These are phyloP conservation scores for Sarocladiaceae sp. DNA, from an alignment of 2,329 filamentous ascomycete species.

Conservation along the genomic window DNA sequence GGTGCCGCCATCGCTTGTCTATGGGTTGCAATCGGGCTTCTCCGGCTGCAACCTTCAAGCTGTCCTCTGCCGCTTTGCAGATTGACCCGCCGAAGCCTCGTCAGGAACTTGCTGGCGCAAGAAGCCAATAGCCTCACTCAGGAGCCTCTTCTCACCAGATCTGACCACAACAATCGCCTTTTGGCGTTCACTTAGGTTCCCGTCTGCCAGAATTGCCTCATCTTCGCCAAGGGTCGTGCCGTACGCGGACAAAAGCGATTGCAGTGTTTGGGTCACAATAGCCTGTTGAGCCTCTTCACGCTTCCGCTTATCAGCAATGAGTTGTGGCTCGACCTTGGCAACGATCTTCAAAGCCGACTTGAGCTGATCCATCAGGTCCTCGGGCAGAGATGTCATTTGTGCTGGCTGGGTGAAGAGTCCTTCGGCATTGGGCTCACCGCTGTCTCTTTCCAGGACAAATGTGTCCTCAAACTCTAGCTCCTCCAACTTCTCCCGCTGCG, in stretches of 20 bases:
- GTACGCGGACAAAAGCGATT: conserved; percentile 36
- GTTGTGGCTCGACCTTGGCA: conserved; percentile 37
- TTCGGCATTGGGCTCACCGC: conserved; percentile 45
- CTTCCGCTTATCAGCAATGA: conserved; percentile 44
- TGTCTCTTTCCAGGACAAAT: conserved; percentile 62
- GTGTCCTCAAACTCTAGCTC: conserved; percentile 65
- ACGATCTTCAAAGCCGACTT: conserved; percentile 45
- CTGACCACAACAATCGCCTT: conserved; percentile 65
- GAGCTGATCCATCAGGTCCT: conserved; percentile 49
- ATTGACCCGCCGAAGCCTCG: neutral
- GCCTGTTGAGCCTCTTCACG: conserved; percentile 41
- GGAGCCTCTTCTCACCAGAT: conserved; percentile 66
- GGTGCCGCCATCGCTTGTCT: too few species aligned
- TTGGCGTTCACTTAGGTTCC: conserved; percentile 28
- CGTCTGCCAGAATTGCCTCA: conserved; percentile 27
- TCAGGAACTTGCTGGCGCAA: conserved; percentile 18
- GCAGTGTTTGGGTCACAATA: conserved; percentile 34
- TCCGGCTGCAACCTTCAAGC: neutral
- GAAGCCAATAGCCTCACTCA: conserved; percentile 47
- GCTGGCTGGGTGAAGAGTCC: conserved; percentile 38
- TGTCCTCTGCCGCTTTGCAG: conserved; percentile 9
- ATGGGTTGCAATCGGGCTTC: too few species aligned
- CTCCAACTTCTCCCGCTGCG: conserved; percentile 26
- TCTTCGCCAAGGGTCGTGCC: conserved; percentile 38
- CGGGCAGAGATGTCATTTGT: conserved; percentile 37